Percentiles rank a stretch among this genome's conserved stretches.
These are phyloP conservation scores for Drosera spatulata DNA, from an alignment of 179 eudicot genomes.

Conservation along the genomic window DNA sequence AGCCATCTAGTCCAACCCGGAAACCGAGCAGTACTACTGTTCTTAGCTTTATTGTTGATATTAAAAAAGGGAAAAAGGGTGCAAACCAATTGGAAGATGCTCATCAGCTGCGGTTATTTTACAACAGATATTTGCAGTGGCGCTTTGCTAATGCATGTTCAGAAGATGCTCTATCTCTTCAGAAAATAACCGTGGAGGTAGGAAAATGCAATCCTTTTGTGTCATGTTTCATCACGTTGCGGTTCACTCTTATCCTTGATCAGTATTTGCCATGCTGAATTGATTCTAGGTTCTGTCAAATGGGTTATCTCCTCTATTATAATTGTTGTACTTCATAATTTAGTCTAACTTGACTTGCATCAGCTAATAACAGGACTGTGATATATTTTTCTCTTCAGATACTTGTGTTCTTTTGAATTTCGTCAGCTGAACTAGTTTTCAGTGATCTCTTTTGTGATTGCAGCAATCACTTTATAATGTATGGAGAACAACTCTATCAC, in stretches of 20 bases:
- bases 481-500: constrained; percentile 55
- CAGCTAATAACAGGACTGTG: too few relatives aligned
- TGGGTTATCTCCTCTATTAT: too few relatives aligned
- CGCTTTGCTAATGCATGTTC: constrained; percentile 74
- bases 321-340: too few relatives aligned
- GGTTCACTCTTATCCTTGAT: too few relatives aligned
- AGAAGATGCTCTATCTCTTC: constrained; percentile 36
- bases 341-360: too few relatives aligned
- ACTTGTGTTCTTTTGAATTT: too few relatives aligned
- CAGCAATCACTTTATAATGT: constrained; percentile 68
- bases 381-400: too few relatives aligned
- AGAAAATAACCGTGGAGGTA: constrained; percentile 68
- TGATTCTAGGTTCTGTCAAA: too few relatives aligned
- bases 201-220: neutral
- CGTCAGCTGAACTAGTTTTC: too few relatives aligned
- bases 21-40: constrained; percentile 34
- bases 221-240: too few relatives aligned
- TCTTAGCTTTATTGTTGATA: constrained; percentile 76
- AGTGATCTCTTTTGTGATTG: constrained; percentile 11
- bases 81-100: constrained; percentile 74
- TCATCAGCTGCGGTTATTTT: constrained; percentile 67
- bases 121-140: constrained; percentile 89
- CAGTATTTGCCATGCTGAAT: too few relatives aligned
- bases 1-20: constrained; percentile 46
- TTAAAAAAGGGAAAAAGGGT: constrained; percentile 64